A percentile compares a stretch with the other conserved stretches of the same genome.
phyloP scores from a whole-genome alignment of 2,329 filamentous ascomycete species.

The Ceratocystiopsis sp. region DNA sequence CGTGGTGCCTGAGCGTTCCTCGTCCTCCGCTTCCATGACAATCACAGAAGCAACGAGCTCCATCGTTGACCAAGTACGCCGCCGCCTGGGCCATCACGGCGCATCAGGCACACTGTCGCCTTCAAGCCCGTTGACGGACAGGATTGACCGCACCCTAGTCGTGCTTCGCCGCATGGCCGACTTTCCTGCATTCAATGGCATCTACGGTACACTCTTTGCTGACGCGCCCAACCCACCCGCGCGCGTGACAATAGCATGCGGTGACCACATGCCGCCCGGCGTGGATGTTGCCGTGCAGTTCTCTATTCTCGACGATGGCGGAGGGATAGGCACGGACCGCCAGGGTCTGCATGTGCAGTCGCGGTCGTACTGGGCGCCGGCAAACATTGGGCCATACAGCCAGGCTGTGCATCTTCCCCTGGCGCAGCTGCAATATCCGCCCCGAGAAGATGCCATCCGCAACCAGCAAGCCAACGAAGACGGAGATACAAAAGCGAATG shows the following conservation, averaged over 20 bases:
- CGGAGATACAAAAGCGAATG: background rate
- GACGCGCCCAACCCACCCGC: slow-evolving; percentile 64
- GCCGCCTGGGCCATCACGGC: slow-evolving; percentile 16
- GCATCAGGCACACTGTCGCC: background rate
- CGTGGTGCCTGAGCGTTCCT: slow-evolving; percentile 11
- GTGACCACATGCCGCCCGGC: slow-evolving; percentile 42
- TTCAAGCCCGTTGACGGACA: slow-evolving; percentile 12
- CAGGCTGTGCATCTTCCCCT: slow-evolving; percentile 51
- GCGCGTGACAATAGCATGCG: slow-evolving; percentile 67
- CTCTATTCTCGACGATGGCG: slow-evolving; percentile 3
- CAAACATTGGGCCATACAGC: slow-evolving; percentile 94
- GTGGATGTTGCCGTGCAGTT: slow-evolving; percentile 40
- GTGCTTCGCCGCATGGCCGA: slow-evolving; percentile 64
- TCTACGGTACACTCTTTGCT: slow-evolving; percentile 60
- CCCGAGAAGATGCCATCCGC: background rate
- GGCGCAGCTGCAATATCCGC: too few species aligned
- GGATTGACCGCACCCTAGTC: slow-evolving; percentile 42
- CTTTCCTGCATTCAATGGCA: slow-evolving; percentile 56
- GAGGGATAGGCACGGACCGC: slow-evolving; percentile 20
- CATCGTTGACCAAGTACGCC: slow-evolving; percentile 28
- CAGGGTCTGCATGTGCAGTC: slow-evolving; percentile 76
- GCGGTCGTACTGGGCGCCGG: slow-evolving; percentile 90
- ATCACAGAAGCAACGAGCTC: slow-evolving; percentile 31
- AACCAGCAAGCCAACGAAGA: background rate
- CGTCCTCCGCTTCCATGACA: slow-evolving; percentile 5